Conservation (phyloP, 805 yeast genomes). For the Saturnispora galanensis region DNA sequence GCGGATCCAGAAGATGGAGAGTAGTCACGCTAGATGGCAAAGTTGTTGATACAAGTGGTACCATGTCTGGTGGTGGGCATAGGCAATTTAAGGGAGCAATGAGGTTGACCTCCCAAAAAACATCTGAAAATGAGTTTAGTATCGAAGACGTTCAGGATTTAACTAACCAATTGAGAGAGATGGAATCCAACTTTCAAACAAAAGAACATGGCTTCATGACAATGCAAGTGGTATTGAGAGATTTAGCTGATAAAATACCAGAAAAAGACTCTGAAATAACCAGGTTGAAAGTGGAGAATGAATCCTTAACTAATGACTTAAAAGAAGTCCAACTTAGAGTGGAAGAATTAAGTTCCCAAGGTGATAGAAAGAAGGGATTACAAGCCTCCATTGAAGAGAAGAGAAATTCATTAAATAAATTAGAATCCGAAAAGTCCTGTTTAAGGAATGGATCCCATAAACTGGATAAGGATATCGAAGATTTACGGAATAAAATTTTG, state of each 20-base stretch:
- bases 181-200: slow-evolving; percentile 33
- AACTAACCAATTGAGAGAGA: slow-evolving; percentile 41
- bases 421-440: slow-evolving; percentile 22
- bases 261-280: slow-evolving; percentile 54
- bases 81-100: slow-evolving; percentile 64
- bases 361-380: slow-evolving; percentile 26
- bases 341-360: slow-evolving; percentile 25
- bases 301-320: slow-evolving; percentile 46
- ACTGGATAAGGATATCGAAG: slow-evolving; percentile 45
- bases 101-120: slow-evolving; percentile 38
- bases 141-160: slow-evolving; percentile 48
- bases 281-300: slow-evolving; percentile 53
- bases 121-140: slow-evolving; percentile 19
- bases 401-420: slow-evolving; percentile 28
- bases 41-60: slow-evolving; percentile 85
- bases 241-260: slow-evolving; percentile 58
- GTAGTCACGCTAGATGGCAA: slow-evolving; percentile 93
- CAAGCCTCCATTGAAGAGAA: slow-evolving; percentile 15
- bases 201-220: slow-evolving; percentile 42
- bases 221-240: slow-evolving; percentile 51
- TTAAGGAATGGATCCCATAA: slow-evolving; percentile 47
- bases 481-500: slow-evolving; percentile 68
- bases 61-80: slow-evolving; percentile 94
- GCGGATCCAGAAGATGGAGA: slow-evolving; percentile 56
- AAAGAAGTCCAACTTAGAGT: slow-evolving; percentile 36